phyloP scores from a whole-genome alignment of 768 basidiomycete genomes.

The Artomyces pyxidatus region DNA sequence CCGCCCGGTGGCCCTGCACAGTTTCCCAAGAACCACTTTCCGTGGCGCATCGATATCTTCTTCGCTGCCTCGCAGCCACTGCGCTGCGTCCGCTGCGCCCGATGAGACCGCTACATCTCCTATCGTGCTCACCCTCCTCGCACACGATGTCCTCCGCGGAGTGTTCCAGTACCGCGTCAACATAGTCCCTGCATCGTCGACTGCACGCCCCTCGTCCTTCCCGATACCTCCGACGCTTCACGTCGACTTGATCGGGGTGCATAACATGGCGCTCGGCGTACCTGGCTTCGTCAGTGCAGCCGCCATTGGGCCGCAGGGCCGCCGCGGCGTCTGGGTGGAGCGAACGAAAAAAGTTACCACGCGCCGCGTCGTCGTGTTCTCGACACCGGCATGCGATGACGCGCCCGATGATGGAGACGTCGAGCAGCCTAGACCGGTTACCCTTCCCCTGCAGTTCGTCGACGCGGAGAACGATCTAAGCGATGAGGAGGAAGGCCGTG shows the following conservation, averaged over 20 bases:
- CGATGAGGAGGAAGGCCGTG: not conserved
- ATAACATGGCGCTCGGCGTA: constrained; percentile 29
- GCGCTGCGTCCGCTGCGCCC: constrained; percentile 24
- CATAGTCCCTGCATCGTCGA: not conserved
- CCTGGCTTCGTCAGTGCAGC: constrained; percentile 45
- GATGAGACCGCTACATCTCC: constrained; percentile 18
- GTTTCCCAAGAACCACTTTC: not conserved
- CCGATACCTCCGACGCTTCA: constrained; percentile 25
- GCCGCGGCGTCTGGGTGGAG: constrained; percentile 50
- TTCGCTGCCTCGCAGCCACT: not conserved
- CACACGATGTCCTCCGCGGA: constrained; percentile 35
- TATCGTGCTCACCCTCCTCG: constrained; percentile 31
- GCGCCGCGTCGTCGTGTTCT: constrained; percentile 39
- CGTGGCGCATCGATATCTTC: constrained; percentile 34
- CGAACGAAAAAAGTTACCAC: constrained; percentile 33
- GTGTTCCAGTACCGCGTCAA: constrained; percentile 36
- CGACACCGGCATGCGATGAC: constrained; percentile 1
- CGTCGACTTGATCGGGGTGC: constrained; percentile 35
- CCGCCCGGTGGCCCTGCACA: constrained; percentile 12
- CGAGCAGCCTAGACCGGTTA: not conserved
- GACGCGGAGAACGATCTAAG: constrained; percentile 2
- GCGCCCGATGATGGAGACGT: constrained; percentile 1
- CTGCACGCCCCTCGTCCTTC: not conserved
- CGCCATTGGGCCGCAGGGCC: constrained; percentile 38
- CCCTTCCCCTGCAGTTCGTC: not conserved